These are phyloP conservation scores for Ustilago cynodontis DNA, from an alignment of 1,284 basidiomycete species.

Conservation along the genomic window DNA sequence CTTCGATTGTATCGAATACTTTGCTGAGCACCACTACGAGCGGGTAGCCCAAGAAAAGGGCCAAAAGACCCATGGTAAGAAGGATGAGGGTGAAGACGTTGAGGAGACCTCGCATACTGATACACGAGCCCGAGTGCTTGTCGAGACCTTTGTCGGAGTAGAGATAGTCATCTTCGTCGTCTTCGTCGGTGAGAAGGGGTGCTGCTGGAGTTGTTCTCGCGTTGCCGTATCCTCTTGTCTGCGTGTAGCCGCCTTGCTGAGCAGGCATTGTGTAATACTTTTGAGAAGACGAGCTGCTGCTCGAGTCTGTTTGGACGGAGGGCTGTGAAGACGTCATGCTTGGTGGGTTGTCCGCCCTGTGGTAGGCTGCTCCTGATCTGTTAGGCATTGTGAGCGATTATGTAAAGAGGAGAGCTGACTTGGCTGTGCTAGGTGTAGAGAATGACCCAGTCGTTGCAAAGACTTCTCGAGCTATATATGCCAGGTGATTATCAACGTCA, in stretches of 20 bases:
- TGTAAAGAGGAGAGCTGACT: neutral
- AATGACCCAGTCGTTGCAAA: neutral
- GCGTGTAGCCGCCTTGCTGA: constrained; percentile 8
- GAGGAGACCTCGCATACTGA: constrained; percentile 56
- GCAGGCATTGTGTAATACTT: constrained; percentile 35
- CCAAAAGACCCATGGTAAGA: constrained; percentile 54
- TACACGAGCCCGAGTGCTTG: constrained; percentile 29
- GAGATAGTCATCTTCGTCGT: constrained; percentile 50
- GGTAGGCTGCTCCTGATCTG: constrained; percentile 37
- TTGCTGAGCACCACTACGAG: constrained; percentile 55
- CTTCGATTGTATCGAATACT: constrained; percentile 45
- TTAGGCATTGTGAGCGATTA: constrained; percentile 19
- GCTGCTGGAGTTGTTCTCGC: constrained; percentile 15
- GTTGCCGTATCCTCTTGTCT: constrained; percentile 10
- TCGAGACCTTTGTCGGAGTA: constrained; percentile 38
- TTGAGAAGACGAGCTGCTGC: constrained; percentile 39
- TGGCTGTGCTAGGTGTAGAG: too few species aligned
- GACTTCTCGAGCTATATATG: neutral
- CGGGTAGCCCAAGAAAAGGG: constrained; percentile 67
- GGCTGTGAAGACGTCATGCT: constrained; percentile 41
- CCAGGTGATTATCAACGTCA: neutral
- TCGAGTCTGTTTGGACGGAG: constrained; percentile 38
- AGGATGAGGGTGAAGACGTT: constrained; percentile 63
- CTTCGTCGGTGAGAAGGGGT: constrained; percentile 33
- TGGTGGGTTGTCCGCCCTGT: constrained; percentile 38